Evolutionary conservation across 768 basidiomycete species (phyloP).

Genomic region (Panus rudis): DNA sequence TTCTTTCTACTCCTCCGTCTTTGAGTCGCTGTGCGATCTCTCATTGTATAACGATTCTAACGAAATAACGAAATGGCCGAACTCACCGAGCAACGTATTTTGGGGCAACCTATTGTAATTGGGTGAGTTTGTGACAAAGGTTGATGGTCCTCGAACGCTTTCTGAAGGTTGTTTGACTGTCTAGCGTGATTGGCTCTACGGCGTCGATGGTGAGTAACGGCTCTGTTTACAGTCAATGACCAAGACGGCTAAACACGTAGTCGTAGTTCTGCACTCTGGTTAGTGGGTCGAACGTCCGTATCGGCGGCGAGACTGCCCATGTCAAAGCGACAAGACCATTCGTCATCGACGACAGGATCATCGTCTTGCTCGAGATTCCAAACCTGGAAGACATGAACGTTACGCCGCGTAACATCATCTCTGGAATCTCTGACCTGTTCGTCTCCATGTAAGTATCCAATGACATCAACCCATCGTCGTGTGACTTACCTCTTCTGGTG

Average conservation of each 20-base stretch:
- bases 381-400: constrained; percentile 58
- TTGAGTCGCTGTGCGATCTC: too few species aligned
- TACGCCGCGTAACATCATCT: too few species aligned
- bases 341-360: constrained; percentile 31
- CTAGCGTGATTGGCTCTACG: constrained; percentile 14
- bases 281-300: constrained; percentile 41
- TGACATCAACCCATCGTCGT: too few species aligned
- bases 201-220: constrained; percentile 15
- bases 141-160: too few species aligned
- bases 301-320: constrained; percentile 39
- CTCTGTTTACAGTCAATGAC: not conserved
- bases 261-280: constrained; percentile 46
- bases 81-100: too few species aligned
- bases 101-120: too few species aligned
- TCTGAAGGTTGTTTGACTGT: too few species aligned
- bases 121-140: too few species aligned
- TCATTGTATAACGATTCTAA: too few species aligned
- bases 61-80: too few species aligned
- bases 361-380: constrained; percentile 50
- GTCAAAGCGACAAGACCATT: constrained; percentile 40
- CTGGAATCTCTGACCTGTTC: constrained; percentile 18
- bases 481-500: too few species aligned
- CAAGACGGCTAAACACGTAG: not conserved
- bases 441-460: constrained; percentile 8
- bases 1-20: too few species aligned